Conservation (phyloP, 2,329 filamentous ascomycete species). For the Talaromyces piceae region DNA sequence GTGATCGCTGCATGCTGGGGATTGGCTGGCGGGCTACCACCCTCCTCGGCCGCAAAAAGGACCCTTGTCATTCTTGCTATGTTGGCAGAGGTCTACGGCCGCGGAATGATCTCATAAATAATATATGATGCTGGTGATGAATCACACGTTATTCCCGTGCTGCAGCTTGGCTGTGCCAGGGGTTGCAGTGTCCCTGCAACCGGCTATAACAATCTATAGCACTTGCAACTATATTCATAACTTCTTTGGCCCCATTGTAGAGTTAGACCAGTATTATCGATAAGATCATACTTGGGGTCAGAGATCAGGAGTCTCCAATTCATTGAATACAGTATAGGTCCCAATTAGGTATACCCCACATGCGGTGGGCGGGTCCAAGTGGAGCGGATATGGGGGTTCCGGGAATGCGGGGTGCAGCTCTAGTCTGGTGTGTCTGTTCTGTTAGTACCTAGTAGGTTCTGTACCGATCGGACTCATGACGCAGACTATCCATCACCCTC, state of each 20-base stretch:
- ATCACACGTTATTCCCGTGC: background rate
- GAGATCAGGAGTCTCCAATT: too few relatives aligned
- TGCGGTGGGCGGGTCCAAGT: slow-evolving; percentile 4
- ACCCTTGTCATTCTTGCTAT: background rate
- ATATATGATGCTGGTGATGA: background rate
- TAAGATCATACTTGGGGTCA: too few relatives aligned
- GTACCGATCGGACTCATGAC: slow-evolving; percentile 10
- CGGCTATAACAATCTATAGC: too few relatives aligned
- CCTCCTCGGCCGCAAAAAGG: background rate
- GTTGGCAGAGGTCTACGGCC: background rate
- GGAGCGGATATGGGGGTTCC: slow-evolving; percentile 6
- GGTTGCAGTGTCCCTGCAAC: too few relatives aligned
- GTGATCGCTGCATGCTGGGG: background rate
- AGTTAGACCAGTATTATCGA: too few relatives aligned
- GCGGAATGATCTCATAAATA: background rate
- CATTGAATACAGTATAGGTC: background rate
- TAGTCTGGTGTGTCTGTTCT: background rate
- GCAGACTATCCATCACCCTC: slow-evolving; percentile 10
- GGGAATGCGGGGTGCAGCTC: slow-evolving; percentile 15
- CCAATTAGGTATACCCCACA: slow-evolving; percentile 1
- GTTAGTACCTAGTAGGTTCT: background rate
- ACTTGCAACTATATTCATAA: too few relatives aligned
- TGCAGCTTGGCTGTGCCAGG: background rate
- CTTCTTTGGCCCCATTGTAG: too few relatives aligned
- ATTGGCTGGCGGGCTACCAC: background rate